Evolutionary conservation across 2,329 filamentous ascomycete species (phyloP), one percentile per base, ranked within the genome.

Genomic region (Diaporthe capsici): DNA sequence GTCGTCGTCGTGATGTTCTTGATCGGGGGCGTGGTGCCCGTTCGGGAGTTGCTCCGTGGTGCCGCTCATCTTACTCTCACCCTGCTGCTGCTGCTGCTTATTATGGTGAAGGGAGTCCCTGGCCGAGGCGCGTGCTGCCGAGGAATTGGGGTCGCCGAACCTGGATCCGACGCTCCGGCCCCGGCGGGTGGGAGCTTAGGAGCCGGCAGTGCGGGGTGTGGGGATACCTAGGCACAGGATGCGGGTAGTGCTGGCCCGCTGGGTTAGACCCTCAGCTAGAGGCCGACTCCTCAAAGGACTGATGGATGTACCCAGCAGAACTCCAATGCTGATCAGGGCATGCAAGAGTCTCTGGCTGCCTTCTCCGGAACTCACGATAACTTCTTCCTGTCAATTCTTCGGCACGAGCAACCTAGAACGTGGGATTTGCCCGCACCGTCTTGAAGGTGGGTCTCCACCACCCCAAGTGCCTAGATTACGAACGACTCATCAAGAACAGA

Each of bases 51-150:
- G 60, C 47, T 70, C 49, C 55, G 55, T n/a, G 44, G 55, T 28
- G 39, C 55, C 63, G 39, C 22, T 71, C 75, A 76, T 76, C 61
- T 71, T 65, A 20, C 49, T 70, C 65, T 28, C 65, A 12, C 34
- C 47, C n/a, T 55, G 44, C 65, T 70, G 15, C 28, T 31, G 25
- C 17, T n/a, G 37, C 34, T 34, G 31, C 42, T 34, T 34, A 51
- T 55, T 13, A 25, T 42, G 10, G 25, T 22, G 17, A 20, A 25
- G 7, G 44, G 44, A 34, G 42, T 28, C 28, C 44, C 39, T 72
- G 55, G 39, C 70, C 31, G 55, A 49, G 22, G 70, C 53, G 44
- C 15, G 37, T 65, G 58, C 39, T 51, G 58, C 47, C 57, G 42
- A 65, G 71, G 55, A 61, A 28, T 72, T 60, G 70, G 70, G 44